Base-by-base conservation (phyloP, 1,284 basidiomycete genomes). In the Cryptococcus sp. region DNA sequence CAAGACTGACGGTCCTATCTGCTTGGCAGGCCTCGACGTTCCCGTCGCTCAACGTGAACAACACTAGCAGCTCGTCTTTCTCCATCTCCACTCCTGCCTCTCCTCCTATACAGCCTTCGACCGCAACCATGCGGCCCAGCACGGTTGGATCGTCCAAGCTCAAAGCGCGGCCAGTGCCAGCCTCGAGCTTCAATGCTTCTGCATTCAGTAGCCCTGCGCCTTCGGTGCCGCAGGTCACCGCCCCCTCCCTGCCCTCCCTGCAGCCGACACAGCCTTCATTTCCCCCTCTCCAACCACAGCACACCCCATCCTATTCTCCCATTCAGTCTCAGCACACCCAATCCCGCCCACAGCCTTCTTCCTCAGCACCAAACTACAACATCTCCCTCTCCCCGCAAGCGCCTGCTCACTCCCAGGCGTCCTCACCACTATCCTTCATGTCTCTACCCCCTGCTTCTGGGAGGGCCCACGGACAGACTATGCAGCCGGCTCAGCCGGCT, bases 341-440 rank as follows among this genome's bases (percentile, higher is more conserved):
- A 9, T 9, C 28, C 28, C 28, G 28, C 28, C 28, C 28, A 4
- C 28, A 4, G 28, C 28, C 28, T 12, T n/a, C 20, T 6, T 52
- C 59, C 12, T 52, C 59, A 2, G 70, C 68, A 24, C 72, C 75
- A 12, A 76, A 77, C 56, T 78, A 78, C 55, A 75, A 70, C 53
- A 53, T 78, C 16, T 68, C 64, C 9, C 56, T 77, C 4, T 45
- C 69, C 4, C 67, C 72, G 1, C 70, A 70, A 57, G 46, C 60
- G n/a, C 66, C 69, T 12, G 52, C 47, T 47, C 50, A 42, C 18
- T 24, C 42, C 21, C 50, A 55, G 15, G 43, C 37, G n/a, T 51
- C 52, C 21, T 52, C 51, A 16, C 38, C 52, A 23, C 39, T 57
- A 36, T 58, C 62, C 20, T 59, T 60, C 52, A 56, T 59, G 51